A percentile compares a stretch with the other conserved stretches of the same genome.
phyloP scores from a whole-genome alignment of 441 rosid species.

The Eutrema salsugineum region DNA sequence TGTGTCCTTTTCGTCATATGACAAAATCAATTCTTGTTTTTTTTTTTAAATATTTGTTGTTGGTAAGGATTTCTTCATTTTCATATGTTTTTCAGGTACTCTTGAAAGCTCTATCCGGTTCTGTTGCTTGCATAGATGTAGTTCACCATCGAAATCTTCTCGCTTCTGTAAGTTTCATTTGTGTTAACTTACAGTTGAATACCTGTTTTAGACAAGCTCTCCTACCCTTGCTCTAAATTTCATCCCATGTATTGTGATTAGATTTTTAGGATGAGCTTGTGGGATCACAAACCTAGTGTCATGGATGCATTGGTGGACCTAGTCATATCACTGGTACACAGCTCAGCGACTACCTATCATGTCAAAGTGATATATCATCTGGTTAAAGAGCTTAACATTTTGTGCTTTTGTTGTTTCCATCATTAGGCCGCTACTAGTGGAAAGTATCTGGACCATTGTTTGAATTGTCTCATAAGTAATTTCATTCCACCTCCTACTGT shows the following conservation, averaged over 20 bases:
- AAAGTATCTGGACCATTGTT: slow-evolving; percentile 59
- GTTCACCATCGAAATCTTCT: slow-evolving; percentile 60
- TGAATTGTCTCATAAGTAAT: slow-evolving; percentile 68
- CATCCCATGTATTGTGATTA: slow-evolving; percentile 25
- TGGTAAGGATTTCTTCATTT: background rate
- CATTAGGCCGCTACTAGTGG: slow-evolving; percentile 70
- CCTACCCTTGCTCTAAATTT: background rate
- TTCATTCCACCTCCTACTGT: slow-evolving; percentile 59
- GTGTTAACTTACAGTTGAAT: background rate
- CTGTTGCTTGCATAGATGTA: slow-evolving; percentile 61
- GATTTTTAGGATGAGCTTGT: slow-evolving; percentile 74
- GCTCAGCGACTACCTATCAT: background rate
- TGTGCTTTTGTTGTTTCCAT: background rate
- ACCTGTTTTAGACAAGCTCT: background rate
- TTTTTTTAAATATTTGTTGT: background rate
- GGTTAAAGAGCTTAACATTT: background rate
- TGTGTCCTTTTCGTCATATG: slow-evolving; percentile 6
- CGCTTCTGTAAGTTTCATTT: slow-evolving; percentile 48
- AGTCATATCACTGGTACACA: slow-evolving; percentile 56
- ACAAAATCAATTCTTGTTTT: background rate
- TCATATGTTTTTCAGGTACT: slow-evolving; percentile 42
- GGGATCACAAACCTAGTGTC: slow-evolving; percentile 66
- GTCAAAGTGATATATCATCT: background rate
- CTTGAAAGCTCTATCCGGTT: slow-evolving; percentile 59
- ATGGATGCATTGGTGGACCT: slow-evolving; percentile 71